Conservation (phyloP, 768 basidiomycete genomes). For the Panellus pusillus region DNA sequence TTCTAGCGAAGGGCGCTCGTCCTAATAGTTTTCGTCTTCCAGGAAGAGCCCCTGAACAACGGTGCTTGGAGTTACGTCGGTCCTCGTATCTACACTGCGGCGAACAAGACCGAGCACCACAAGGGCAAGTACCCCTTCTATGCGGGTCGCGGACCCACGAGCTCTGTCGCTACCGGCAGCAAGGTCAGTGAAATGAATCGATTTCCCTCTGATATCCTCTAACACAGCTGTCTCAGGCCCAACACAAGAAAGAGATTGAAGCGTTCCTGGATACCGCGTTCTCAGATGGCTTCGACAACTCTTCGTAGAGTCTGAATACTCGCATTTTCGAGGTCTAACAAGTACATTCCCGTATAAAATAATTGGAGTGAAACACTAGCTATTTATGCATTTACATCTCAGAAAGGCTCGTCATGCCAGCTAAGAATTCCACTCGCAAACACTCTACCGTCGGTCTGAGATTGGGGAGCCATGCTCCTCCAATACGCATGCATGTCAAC, state of each 20-base stretch:
- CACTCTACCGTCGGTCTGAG: too few species aligned
- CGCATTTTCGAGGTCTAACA: constrained; percentile 9
- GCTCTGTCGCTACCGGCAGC: constrained; percentile 90
- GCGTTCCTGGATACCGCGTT: constrained; percentile 68
- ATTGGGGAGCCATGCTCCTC: too few species aligned
- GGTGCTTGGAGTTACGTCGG: constrained; percentile 97
- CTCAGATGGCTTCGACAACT: constrained; percentile 28
- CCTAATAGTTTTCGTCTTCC: constrained; percentile 1
- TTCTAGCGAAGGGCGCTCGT: neutral
- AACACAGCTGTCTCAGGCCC: constrained; percentile 44
- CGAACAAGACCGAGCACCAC: constrained; percentile 87
- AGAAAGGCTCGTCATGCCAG: too few species aligned
- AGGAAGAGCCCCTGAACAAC: constrained; percentile 96
- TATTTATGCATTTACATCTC: constrained; percentile 11
- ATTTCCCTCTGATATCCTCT: neutral
- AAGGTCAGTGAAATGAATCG: constrained; percentile 51
- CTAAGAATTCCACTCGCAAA: too few species aligned
- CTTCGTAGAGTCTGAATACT: constrained; percentile 12
- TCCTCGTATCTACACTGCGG: constrained; percentile 91
- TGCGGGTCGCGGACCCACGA: constrained; percentile 89
- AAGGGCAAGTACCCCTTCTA: constrained; percentile 88
- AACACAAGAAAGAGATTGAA: constrained; percentile 92
- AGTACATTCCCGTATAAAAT: constrained; percentile 2
- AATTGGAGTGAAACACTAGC: constrained; percentile 7
- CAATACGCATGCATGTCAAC: too few species aligned